Percentiles rank a stretch among this genome's conserved stretches.
phyloP scores from a whole-genome alignment of 305 asterid species.

The Euphrasia arctica region DNA sequence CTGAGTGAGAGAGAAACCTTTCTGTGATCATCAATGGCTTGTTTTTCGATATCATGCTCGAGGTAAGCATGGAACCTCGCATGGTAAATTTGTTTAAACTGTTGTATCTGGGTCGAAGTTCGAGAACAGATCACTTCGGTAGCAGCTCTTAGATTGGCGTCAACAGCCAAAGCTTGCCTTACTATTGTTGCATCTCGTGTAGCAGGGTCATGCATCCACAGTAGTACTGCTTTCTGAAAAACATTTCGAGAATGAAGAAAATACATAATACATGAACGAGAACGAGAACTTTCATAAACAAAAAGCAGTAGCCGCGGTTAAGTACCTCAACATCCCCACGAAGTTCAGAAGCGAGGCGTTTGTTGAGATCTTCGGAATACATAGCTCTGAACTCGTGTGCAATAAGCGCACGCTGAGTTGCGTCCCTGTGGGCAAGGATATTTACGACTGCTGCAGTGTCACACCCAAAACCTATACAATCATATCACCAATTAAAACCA shows the following conservation, averaged over 20 bases:
- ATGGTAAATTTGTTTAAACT: slow-evolving; percentile 63
- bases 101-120: slow-evolving; percentile 74
- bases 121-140: slow-evolving; percentile 94
- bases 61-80: slow-evolving; percentile 54
- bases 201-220: slow-evolving; percentile 94
- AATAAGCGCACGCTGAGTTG: slow-evolving; percentile 72
- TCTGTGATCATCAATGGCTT: slow-evolving; percentile 70
- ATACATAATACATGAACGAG: slow-evolving; percentile 19
- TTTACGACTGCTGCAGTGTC: slow-evolving; percentile 74
- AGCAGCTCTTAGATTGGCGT: slow-evolving; percentile 59
- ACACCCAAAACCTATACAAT: slow-evolving; percentile 74
- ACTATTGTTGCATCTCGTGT: slow-evolving; percentile 72
- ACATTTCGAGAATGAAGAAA: slow-evolving; percentile 31
- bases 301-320: background rate
- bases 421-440: slow-evolving; percentile 85
- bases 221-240: slow-evolving; percentile 67
- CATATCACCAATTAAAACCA: background rate
- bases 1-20: slow-evolving; percentile 40
- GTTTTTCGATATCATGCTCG: slow-evolving; percentile 75
- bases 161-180: slow-evolving; percentile 52
- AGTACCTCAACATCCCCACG: slow-evolving; percentile 77
- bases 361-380: slow-evolving; percentile 70
- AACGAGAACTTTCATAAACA: background rate
- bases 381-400: slow-evolving; percentile 72
- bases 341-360: slow-evolving; percentile 79